Base-by-base conservation (phyloP, 2,329 filamentous ascomycete genomes). In the Tolypocladium ophioglossoides region DNA sequence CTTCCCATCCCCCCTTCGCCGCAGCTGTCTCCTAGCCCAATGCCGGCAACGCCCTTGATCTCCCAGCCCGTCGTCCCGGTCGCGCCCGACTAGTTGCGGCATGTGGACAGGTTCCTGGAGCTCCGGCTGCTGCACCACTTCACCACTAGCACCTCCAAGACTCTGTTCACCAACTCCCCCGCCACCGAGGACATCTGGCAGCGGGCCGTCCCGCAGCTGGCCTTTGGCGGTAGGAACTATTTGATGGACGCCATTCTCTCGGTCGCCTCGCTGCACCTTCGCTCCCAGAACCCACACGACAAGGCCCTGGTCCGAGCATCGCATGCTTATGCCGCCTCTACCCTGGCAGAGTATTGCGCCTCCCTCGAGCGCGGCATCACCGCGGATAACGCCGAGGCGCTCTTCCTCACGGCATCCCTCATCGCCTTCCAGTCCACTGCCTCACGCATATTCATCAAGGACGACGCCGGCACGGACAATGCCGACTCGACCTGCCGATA, bases 401-500 rank as follows among this genome's bases (percentile, higher is more conserved):
- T 86, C 1, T 86, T 86, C 59, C 69, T 84, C 24, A 85, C 82
- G 0, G 75, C 82, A 1, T 74, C 82, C 2, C 71, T 86, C 61
- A 82, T 90, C 64, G 73, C 86, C 62, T 83, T 89, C 66, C 76
- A 90, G 66, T 74, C 86, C 60, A 78, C 82, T 32, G 74, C 87
- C 41, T 76, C 82, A 50, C 72, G 86, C 61, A 76, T 84, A 55
- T 85, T 85, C 57, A 75, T 76, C 55, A 78, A 82, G 51, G 79
- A 83, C 54, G 80, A 83, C 32, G 67, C 67, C 18, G 70, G 74
- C 39, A 57, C 67, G 10, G 53, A 46, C 22, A 63, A 64, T 12
- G 61, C 64, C 4, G 70, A 74, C 32, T 63, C 69, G 3, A 64
- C 66, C n/a, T 70, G 58, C 47, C 72, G 71, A 40, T 86, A 86